Evolutionary conservation across 2,329 filamentous ascomycete genomes (phyloP).

Genomic region (Xylariaceae sp.): DNA sequence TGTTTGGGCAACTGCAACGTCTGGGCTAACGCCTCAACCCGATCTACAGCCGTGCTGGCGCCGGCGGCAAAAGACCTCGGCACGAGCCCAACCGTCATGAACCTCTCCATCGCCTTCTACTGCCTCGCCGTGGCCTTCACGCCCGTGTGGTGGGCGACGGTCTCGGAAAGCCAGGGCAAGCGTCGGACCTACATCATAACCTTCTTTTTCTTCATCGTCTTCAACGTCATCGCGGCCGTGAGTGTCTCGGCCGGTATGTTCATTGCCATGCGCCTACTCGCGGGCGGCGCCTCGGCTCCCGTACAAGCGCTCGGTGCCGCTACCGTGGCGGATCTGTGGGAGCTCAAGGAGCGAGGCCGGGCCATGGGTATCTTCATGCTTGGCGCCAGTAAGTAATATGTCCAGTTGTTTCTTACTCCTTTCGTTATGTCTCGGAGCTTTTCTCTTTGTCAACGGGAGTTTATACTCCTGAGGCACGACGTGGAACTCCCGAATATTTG

Average conservation of each 20-base stretch:
- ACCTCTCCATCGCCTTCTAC: slow-evolving; percentile 74
- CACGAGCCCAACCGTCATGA: slow-evolving; percentile 66
- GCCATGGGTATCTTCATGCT: slow-evolving; percentile 62
- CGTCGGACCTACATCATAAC: slow-evolving; percentile 73
- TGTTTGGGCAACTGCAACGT: no score
- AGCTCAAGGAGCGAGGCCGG: slow-evolving; percentile 65
- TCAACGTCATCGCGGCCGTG: slow-evolving; percentile 68
- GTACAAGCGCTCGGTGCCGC: slow-evolving; percentile 80
- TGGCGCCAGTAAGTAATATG: no score
- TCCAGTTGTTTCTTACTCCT: no score
- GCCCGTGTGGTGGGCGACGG: slow-evolving; percentile 80
- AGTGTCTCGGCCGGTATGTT: slow-evolving; percentile 72
- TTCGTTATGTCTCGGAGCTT: no score
- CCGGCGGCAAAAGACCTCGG: slow-evolving; percentile 63
- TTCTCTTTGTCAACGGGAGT: no score
- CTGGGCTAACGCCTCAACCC: no score
- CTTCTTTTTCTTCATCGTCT: slow-evolving; percentile 70
- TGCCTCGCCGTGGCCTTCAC: slow-evolving; percentile 81
- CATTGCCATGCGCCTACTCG: slow-evolving; percentile 70
- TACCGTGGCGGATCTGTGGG: slow-evolving; percentile 79
- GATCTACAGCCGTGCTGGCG: slow-evolving; percentile 60
- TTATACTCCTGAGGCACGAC: no score
- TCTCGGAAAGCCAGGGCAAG: slow-evolving; percentile 70
- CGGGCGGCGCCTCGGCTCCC: slow-evolving; percentile 73
- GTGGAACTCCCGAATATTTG: no score